Conservation (phyloP, 352 stramenopile genomes). For the Pythium phragmiticola region DNA sequence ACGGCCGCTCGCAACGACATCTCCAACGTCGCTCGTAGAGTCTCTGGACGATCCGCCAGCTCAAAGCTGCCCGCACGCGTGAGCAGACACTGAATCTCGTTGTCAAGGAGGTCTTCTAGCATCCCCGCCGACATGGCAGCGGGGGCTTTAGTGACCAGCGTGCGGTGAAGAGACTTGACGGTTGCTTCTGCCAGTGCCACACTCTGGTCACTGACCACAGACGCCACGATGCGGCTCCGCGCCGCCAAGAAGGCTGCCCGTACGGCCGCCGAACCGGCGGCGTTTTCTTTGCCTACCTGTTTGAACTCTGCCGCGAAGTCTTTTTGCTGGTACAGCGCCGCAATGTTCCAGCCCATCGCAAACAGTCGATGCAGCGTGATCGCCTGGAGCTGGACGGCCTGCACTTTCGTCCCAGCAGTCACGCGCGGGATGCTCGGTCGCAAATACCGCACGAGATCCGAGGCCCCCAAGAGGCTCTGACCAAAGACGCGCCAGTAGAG, state of each 20-base stretch:
- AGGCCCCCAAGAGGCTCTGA: constrained; percentile 65
- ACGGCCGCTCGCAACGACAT: constrained; percentile 37
- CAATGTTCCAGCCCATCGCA: constrained; percentile 45
- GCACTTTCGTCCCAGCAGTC: constrained; percentile 46
- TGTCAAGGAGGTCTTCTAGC: constrained; percentile 47
- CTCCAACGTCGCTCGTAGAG: constrained; percentile 38
- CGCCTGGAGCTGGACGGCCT: constrained; percentile 56
- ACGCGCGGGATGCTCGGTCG: constrained; percentile 47
- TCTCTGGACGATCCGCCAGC: constrained; percentile 43
- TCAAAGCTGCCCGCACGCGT: constrained; percentile 34
- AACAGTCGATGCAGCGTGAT: constrained; percentile 51
- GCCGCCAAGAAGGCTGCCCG: constrained; percentile 46
- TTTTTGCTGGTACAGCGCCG: constrained; percentile 60
- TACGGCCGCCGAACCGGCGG: constrained; percentile 32
- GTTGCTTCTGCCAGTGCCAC: not conserved
- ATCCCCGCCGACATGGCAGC: constrained; percentile 16
- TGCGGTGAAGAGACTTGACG: constrained; percentile 2
- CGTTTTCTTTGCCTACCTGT: constrained; percentile 52
- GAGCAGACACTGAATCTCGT: constrained; percentile 49
- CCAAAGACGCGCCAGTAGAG: constrained; percentile 80
- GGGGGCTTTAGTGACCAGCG: not conserved
- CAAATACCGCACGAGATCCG: constrained; percentile 65
- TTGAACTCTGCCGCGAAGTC: constrained; percentile 50
- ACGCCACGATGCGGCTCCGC: constrained; percentile 44
- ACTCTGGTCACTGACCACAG: constrained; percentile 16